phyloP scores from a whole-genome alignment of 2,329 filamentous ascomycete species.

The Ceratocystis huliohia region DNA sequence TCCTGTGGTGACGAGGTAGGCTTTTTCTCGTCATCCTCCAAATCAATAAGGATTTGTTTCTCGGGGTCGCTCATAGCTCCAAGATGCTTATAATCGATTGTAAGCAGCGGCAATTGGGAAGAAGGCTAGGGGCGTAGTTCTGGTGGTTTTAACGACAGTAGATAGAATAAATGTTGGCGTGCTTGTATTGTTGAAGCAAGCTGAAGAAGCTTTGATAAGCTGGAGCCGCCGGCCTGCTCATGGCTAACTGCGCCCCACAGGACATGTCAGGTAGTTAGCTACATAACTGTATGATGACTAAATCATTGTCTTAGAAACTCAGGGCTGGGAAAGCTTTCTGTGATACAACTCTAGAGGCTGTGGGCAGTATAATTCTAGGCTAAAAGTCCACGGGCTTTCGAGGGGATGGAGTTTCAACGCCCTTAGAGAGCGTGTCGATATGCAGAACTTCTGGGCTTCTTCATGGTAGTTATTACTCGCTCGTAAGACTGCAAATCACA shows the following conservation, averaged over 20 bases:
- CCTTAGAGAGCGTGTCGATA: no score
- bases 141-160: neutral
- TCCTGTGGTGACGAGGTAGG: neutral
- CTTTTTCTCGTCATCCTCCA: slow-evolving; percentile 11
- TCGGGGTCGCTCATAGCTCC: slow-evolving; percentile 17
- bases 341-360: neutral
- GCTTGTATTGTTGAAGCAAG: neutral
- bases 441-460: no score
- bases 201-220: neutral
- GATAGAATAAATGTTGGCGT: neutral
- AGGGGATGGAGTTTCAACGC: neutral
- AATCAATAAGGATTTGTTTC: slow-evolving; percentile 19
- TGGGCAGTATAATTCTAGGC: neutral
- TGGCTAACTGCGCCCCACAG: slow-evolving; percentile 7
- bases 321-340: neutral
- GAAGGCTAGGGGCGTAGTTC: neutral
- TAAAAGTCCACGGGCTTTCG: neutral
- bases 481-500: no score
- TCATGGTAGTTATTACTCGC: no score
- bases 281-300: slow-evolving; percentile 1
- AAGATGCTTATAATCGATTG: neutral
- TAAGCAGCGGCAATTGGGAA: neutral
- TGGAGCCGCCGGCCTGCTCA: neutral
- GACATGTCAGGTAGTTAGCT: neutral
- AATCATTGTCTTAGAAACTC: neutral